phyloP scores from a whole-genome alignment of 805 yeast genomes.

The Cyberlindnera mrakii region DNA sequence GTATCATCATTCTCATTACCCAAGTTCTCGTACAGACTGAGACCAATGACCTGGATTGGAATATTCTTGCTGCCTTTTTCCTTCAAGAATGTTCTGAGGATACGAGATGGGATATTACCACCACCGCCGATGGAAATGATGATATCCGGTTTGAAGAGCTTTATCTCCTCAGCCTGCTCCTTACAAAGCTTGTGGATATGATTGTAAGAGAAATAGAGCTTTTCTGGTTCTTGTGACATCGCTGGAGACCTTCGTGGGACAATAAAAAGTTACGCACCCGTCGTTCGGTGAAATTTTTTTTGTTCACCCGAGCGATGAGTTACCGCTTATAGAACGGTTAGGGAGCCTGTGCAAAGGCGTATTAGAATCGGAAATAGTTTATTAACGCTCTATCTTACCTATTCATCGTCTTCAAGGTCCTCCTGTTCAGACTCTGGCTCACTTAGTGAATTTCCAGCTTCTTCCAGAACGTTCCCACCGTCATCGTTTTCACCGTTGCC shows the following conservation, averaged over 20 bases:
- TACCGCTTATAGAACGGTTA: background rate
- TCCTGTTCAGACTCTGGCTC: constrained; percentile 31
- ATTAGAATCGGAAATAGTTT: no score
- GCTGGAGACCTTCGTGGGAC: no score
- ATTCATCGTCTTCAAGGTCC: constrained; percentile 4
- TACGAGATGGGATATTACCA: constrained; percentile 60
- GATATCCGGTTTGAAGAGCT: constrained; percentile 41
- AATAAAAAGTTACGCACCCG: background rate
- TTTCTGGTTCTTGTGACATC: constrained; percentile 25
- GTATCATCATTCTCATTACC: constrained; percentile 36
- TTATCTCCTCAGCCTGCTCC: constrained; percentile 49
- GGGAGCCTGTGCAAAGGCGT: background rate
- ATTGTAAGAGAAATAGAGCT: constrained; percentile 68
- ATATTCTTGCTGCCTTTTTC: constrained; percentile 55
- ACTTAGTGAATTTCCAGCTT: constrained; percentile 17
- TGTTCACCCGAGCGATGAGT: background rate
- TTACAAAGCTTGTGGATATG: constrained; percentile 80
- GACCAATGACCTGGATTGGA: constrained; percentile 66
- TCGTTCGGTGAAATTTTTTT: background rate
- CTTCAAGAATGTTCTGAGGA: constrained; percentile 57
- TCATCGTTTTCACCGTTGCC: constrained; percentile 42
- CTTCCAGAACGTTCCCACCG: constrained; percentile 26
- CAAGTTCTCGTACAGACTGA: constrained; percentile 57
- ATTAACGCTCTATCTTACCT: background rate
- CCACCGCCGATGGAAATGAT: constrained; percentile 71